Conservation (phyloP, 2,329 filamentous ascomycete genomes). For the Anisogramma anomala region DNA sequence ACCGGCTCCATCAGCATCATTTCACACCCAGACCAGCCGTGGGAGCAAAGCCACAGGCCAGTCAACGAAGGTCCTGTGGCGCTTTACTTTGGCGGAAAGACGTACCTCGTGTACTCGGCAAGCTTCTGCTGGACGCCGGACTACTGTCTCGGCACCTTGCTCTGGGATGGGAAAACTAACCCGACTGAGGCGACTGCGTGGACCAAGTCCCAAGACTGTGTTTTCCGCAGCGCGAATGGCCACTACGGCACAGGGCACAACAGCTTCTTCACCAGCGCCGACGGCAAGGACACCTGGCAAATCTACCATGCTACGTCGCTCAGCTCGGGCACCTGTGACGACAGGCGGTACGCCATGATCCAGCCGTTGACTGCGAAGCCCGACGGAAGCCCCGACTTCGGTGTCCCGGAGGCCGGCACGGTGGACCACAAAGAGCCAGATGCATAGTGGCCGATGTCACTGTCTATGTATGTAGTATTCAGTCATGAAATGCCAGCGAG, state of each 20-base stretch:
- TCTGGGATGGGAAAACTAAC: slow-evolving; percentile 40
- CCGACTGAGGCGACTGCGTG: slow-evolving; percentile 33
- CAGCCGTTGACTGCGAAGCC: no score
- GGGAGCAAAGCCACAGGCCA: slow-evolving; percentile 36
- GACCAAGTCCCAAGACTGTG: slow-evolving; percentile 40
- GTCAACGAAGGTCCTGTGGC: slow-evolving; percentile 46
- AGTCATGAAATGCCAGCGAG: no score
- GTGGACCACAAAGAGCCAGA: no score
- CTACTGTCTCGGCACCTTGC: slow-evolving; percentile 42
- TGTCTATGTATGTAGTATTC: no score
- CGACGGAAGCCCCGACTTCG: no score
- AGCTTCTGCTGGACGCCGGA: slow-evolving; percentile 44
- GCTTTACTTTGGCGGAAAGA: slow-evolving; percentile 41
- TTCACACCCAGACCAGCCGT: slow-evolving; percentile 37
- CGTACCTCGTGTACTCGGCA: slow-evolving; percentile 42
- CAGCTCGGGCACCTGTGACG: slow-evolving; percentile 38
- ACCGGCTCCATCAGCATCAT: slow-evolving; percentile 34
- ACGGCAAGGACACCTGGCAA: slow-evolving; percentile 42
- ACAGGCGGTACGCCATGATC: no score
- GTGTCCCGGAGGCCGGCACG: no score
- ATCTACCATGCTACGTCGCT: slow-evolving; percentile 44
- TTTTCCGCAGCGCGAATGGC: slow-evolving; percentile 41
- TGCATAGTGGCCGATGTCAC: no score
- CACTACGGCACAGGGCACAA: slow-evolving; percentile 48
- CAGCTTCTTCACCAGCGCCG: slow-evolving; percentile 46